Percentiles rank a stretch among this genome's conserved stretches.
Evolutionary conservation across 108 stramenopile species (phyloP).

Genomic region (Fragilariopsis cylindrus): DNA sequence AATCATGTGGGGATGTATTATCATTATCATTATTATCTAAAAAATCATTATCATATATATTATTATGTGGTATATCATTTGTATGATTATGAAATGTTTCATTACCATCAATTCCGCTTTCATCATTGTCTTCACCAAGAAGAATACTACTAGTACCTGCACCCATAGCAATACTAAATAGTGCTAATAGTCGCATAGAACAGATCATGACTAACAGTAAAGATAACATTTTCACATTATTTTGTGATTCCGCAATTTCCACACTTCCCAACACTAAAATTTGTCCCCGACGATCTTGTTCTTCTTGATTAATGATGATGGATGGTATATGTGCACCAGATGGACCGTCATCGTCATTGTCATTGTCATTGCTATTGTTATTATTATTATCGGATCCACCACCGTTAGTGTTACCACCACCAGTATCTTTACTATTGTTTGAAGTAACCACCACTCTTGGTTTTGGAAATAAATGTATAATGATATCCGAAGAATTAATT

Average conservation of each 20-base stretch:
- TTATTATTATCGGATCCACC: neutral
- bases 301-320: slow-evolving; percentile 70
- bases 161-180: slow-evolving; percentile 65
- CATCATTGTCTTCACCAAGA: neutral
- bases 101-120: neutral
- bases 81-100: slow-evolving; percentile 9
- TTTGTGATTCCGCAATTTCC: slow-evolving; percentile 77
- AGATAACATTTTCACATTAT: slow-evolving; percentile 80
- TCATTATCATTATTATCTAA: neutral
- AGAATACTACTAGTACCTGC: slow-evolving; percentile 19
- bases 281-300: slow-evolving; percentile 71
- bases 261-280: slow-evolving; percentile 70
- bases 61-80: neutral
- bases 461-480: slow-evolving; percentile 84
- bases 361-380: slow-evolving; percentile 12
- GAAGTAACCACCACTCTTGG: slow-evolving; percentile 65
- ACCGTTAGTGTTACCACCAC: neutral
- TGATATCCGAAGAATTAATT: slow-evolving; percentile 49
- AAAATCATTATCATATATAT: slow-evolving; percentile 10
- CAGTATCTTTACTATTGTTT: neutral
- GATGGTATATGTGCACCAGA: slow-evolving; percentile 74
- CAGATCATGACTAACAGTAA: slow-evolving; percentile 73
- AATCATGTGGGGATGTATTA: neutral
- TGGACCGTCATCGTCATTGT: slow-evolving; percentile 9
- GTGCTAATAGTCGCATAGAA: slow-evolving; percentile 66